Evolutionary conservation across 2,329 filamentous ascomycete species (phyloP), one percentile per base, ranked within the genome.

Genomic region (Fusarium chuoi): DNA sequence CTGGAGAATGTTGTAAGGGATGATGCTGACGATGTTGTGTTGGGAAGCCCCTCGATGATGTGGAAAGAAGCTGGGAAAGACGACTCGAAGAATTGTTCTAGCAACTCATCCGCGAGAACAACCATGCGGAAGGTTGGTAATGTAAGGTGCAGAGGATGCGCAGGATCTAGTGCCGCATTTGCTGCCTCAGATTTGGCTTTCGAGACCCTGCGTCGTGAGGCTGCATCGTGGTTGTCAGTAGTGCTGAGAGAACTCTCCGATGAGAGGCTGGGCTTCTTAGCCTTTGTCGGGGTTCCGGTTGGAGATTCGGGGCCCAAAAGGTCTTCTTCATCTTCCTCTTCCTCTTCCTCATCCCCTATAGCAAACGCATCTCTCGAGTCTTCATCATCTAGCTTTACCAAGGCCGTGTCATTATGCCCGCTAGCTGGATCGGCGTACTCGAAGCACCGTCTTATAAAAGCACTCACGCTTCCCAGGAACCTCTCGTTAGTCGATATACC

Each of bases 121-220:
- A 99, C 95, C 96, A 99, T 99, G 74, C 96, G 93, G 88, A 99
- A 99, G 2, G 96, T 99, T 2, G 96, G 96, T 3, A 99, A 88
- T 2, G 96, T 98, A 79, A 99, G 98, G 81, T 98, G 93, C 2
- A 99, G 88, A 12, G 96, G 96, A 73, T 97, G 96, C 33, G 94
- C 92, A 6, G 96, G 96, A 80, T 99, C 95, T 8, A 99, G 89
- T 2, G 96, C 96, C 14, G 92, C 91, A 80, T 99, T 99, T 52
- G 95, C 95, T 26, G 93, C 89, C 80, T 94, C 91, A 3, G 92
- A 91, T 78, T 91, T 89, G 13, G 92, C 89, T 79, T 90, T 92
- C 56, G 90, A 91, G 36, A 86, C 86, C 58, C 77, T 79, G n/a
- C 82, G 78, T 51, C 78, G 76, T 6, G 79, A 78, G 7, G 60